Evolutionary conservation across 2,329 filamentous ascomycete species (phyloP), one percentile per base, ranked within the genome.

Genomic region (Fusarium tuaranense): DNA sequence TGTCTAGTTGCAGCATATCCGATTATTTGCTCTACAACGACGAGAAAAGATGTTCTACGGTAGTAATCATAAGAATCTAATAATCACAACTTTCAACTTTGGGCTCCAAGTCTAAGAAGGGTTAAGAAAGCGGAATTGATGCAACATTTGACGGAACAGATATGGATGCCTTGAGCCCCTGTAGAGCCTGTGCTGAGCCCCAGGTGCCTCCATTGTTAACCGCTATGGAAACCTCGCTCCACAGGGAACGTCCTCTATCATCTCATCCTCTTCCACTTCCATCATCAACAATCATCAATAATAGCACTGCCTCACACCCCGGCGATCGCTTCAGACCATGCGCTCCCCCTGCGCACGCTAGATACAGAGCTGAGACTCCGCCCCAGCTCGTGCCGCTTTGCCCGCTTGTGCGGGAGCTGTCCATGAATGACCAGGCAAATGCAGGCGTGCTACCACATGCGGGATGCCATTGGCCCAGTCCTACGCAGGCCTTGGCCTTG

Each of bases 381-480:
- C 63, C 65, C 41, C 51, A 72, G n/a, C 61, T 32, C 61, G 68
- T 61, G 66, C 65, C 70, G 63, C 71, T 71, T 67, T 68, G 74
- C 68, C 74, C 72, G 67, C 76, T 65, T 67, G 53, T 71, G 69
- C 59, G 58, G 61, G 22, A 70, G 70, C 60, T 68, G 58, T 55
- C 69, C 65, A 76, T 69, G 63, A 53, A 73, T 69, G 64, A 61
- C 61, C 66, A 74, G 70, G 62, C 67, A 69, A 63, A 71, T 73
- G 70, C 58, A 71, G 67, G 76, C 77, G 77, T 79, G 77, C 74
- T 68, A 76, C 64, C 14, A 59, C 13, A 69, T 62, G 27, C 30
- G 16, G 7, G 39, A 38, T 65, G 46, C 63, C 57, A 78, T 79
- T 79, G 78, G 78, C 12, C 25, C 20, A 32, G 51, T 30, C 16